Percentiles rank a stretch among this genome's conserved stretches.
phyloP scores from a whole-genome alignment of 1,139 yeast species.

The Blastobotrys arbuscula region DNA sequence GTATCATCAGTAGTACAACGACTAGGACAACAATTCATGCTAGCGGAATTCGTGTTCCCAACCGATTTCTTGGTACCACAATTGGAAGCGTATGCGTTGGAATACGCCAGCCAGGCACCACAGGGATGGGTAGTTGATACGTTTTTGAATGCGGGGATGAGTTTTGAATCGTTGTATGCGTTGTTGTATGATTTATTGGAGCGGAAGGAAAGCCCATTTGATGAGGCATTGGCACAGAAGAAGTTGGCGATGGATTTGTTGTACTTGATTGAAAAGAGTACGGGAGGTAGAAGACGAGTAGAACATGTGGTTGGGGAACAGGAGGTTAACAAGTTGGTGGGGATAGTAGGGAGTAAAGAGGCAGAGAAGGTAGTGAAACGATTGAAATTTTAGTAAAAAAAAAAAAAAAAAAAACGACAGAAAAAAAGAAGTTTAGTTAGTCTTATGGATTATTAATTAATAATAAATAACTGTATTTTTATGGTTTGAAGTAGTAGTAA shows the following conservation, averaged over 20 bases:
- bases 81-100: slow-evolving; percentile 37
- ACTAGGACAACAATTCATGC: slow-evolving; percentile 47
- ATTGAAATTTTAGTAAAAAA: slow-evolving; percentile 3
- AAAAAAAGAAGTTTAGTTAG: no score
- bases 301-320: slow-evolving; percentile 3
- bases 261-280: slow-evolving; percentile 24
- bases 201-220: slow-evolving; percentile 35
- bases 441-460: no score
- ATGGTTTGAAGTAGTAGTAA: no score
- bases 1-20: slow-evolving; percentile 39
- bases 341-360: slow-evolving; percentile 13
- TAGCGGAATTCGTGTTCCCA: slow-evolving; percentile 74
- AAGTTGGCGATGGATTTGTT: slow-evolving; percentile 28
- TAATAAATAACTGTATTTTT: no score
- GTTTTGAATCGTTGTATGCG: slow-evolving; percentile 63
- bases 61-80: slow-evolving; percentile 64
- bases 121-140: slow-evolving; percentile 60
- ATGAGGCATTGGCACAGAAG: slow-evolving; percentile 23
- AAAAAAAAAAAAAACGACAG: no score
- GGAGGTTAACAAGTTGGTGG: slow-evolving; percentile 10
- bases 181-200: slow-evolving; percentile 65
- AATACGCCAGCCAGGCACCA: slow-evolving; percentile 38
- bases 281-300: background rate
- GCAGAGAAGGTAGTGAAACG: slow-evolving; percentile 6
- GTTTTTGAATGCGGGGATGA: slow-evolving; percentile 69